Evolutionary conservation across 176 grass and related monocot genomes (phyloP).

Genomic region (Avena insularis): DNA sequence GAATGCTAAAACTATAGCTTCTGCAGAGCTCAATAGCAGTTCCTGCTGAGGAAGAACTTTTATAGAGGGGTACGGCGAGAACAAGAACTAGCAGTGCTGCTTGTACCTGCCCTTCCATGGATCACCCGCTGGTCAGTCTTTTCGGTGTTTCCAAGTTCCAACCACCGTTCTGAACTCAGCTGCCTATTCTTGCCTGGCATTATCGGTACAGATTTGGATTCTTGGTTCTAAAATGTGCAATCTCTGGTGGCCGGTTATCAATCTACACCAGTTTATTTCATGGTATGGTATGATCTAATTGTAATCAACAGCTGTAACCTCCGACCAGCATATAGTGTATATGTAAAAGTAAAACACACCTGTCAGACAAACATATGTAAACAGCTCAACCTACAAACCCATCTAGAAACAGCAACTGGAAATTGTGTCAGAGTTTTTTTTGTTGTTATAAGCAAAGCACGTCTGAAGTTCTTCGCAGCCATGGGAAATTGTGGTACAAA

Average conservation of each 20-base stretch:
- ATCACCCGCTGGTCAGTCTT: neutral
- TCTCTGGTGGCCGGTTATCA: neutral
- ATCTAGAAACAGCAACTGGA: neutral
- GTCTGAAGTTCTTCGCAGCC: neutral
- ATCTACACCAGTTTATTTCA: neutral
- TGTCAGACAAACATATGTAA: neutral
- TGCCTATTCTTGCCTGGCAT: neutral
- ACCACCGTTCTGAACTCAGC: neutral
- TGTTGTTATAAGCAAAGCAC: neutral
- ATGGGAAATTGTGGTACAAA: neutral
- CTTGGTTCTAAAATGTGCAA: neutral
- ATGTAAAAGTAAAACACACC: neutral
- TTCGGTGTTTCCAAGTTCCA: neutral
- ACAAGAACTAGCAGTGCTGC: neutral
- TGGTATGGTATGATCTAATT: neutral
- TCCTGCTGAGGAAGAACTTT: neutral
- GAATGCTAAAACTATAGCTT: constrained; percentile 8
- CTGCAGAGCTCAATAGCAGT: neutral
- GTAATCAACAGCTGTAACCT: neutral
- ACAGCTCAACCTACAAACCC: neutral
- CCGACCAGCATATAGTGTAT: neutral
- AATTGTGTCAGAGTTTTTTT: neutral
- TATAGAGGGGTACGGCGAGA: neutral
- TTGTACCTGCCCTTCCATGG: neutral
- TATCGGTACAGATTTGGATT: neutral